Conservation (phyloP, 2,329 filamentous ascomycete genomes). For the Trichophyton simii region DNA sequence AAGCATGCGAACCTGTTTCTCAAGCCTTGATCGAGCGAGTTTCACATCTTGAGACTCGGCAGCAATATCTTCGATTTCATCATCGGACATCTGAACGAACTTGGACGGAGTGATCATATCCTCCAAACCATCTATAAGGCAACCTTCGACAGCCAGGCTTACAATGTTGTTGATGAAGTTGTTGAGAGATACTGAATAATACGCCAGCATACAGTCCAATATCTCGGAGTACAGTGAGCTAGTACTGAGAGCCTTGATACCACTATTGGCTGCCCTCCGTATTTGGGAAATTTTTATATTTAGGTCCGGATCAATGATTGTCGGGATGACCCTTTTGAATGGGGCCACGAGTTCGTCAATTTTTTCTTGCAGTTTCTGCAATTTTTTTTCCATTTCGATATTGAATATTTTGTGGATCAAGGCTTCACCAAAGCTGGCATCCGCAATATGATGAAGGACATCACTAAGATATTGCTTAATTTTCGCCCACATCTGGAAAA, state of each 20-base stretch:
- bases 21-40: slow-evolving; percentile 6
- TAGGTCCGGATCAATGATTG: slow-evolving; percentile 13
- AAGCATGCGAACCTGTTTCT: slow-evolving; percentile 12
- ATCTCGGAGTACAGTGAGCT: slow-evolving; percentile 13
- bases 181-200: slow-evolving; percentile 19
- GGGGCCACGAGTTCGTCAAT: slow-evolving; percentile 16
- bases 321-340: slow-evolving; percentile 13
- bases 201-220: slow-evolving; percentile 17
- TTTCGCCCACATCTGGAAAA: slow-evolving; percentile 14
- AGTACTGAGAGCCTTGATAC: not conserved
- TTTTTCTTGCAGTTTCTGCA: slow-evolving; percentile 14
- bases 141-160: slow-evolving; percentile 27
- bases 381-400: slow-evolving; percentile 12
- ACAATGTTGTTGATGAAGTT: slow-evolving; percentile 29
- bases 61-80: slow-evolving; percentile 17
- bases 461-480: slow-evolving; percentile 14
- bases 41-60: slow-evolving; percentile 16
- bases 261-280: slow-evolving; percentile 5
- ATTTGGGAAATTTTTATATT: slow-evolving; percentile 7
- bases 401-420: slow-evolving; percentile 16
- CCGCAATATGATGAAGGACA: slow-evolving; percentile 15
- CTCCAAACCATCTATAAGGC: slow-evolving; percentile 25
- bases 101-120: slow-evolving; percentile 22
- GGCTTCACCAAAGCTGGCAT: slow-evolving; percentile 10
- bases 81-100: slow-evolving; percentile 23